Conservation (phyloP, 2,329 filamentous ascomycete genomes). For the Penicillium sp. region DNA sequence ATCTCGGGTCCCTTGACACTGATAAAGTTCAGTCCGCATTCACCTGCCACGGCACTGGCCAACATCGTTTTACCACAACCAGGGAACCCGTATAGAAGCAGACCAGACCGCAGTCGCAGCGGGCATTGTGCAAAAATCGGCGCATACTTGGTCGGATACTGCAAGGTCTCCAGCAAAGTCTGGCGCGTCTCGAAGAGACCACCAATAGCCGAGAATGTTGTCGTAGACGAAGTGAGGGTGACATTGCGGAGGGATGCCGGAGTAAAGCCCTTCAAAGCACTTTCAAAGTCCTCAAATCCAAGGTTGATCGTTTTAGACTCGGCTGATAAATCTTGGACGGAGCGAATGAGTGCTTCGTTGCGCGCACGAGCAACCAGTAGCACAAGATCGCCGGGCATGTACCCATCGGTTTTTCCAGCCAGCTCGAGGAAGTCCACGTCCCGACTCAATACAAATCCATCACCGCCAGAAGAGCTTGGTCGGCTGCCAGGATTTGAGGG, state of each 20-base stretch:
- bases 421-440: constrained; percentile 87
- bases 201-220: constrained; percentile 87
- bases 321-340: constrained; percentile 56
- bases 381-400: constrained; percentile 92
- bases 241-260: constrained; percentile 93
- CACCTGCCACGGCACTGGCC: constrained; percentile 92
- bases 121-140: constrained; percentile 97
- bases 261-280: constrained; percentile 84
- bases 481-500: constrained; percentile 57
- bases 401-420: constrained; percentile 90
- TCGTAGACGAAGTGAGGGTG: constrained; percentile 85
- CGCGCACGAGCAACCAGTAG: constrained; percentile 81
- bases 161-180: constrained; percentile 87
- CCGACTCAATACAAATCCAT: constrained; percentile 68
- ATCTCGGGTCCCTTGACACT: constrained; percentile 98
- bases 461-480: constrained; percentile 43
- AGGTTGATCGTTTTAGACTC: constrained; percentile 59
- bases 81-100: constrained; percentile 90
- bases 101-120: constrained; percentile 83
- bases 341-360: constrained; percentile 87
- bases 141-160: constrained; percentile 96
- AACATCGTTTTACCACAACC: constrained; percentile 96
- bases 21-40: constrained; percentile 98
- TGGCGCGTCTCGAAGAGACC: constrained; percentile 81
- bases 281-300: constrained; percentile 70